Conservation (phyloP, 441 rosid genomes). For the Jatropha podagrica region DNA sequence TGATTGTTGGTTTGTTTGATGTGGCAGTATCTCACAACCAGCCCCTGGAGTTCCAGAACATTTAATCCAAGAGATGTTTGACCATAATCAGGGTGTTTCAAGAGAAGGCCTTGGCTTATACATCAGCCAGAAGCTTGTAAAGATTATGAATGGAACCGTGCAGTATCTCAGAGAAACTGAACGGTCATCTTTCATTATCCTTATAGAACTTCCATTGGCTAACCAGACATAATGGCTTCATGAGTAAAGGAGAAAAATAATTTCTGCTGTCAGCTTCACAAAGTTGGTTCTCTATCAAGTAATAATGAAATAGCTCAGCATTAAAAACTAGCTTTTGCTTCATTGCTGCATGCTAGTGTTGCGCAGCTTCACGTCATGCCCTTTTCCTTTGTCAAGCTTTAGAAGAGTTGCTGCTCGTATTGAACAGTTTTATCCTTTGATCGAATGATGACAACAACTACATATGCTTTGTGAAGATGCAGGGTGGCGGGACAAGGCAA, state of each 20-base stretch:
- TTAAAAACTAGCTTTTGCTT: background rate
- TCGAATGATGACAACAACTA: background rate
- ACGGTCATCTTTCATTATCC: conserved; percentile 59
- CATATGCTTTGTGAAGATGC: background rate
- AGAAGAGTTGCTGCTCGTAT: background rate
- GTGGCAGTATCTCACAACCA: conserved; percentile 61
- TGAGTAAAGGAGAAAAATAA: background rate
- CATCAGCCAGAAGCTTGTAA: conserved; percentile 70
- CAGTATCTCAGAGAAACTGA: conserved; percentile 76
- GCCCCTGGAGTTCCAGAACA: conserved; percentile 79
- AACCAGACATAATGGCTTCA: background rate
- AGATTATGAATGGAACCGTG: conserved; percentile 75
- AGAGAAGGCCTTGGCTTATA: conserved; percentile 84
- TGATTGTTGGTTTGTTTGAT: conserved; percentile 7
- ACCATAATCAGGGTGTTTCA: conserved; percentile 46
- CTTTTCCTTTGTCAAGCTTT: background rate
- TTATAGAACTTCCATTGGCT: conserved; percentile 62
- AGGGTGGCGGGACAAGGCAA: background rate
- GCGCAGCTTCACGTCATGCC: background rate
- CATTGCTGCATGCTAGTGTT: background rate
- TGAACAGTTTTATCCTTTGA: background rate
- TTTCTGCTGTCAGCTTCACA: background rate
- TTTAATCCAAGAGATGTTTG: conserved; percentile 67
- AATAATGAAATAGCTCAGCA: background rate
- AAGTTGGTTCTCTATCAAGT: background rate